Base-by-base conservation (phyloP, 768 basidiomycete species). In the Lentinula lateritia region DNA sequence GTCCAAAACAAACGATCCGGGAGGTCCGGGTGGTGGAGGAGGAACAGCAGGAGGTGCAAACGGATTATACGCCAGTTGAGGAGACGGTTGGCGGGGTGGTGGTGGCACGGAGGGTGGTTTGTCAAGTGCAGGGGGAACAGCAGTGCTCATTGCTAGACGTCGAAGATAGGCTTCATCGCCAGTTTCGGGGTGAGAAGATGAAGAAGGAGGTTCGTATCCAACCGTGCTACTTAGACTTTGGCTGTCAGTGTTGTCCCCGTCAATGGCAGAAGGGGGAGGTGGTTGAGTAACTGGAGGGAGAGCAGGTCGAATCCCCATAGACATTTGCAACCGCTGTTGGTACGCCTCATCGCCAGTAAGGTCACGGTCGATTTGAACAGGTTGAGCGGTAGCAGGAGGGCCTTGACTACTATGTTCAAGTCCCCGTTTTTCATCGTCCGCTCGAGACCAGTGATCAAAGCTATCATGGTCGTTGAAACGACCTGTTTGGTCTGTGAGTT, bases 261-360 rank as follows among this genome's bases (percentile, higher is more conserved):
- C 62, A 18, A 64, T 67, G 7, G 61, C 58, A 15, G 68, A 61
- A 36, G 73, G 67, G 15, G 70, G 67, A 15, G 67, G 67, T 2
- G 71, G 67, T 12, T 35, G 50, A 18, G 34, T 15, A 13, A 52
- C 50, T 20, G 63, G 57, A 28, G 67, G 66, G 2, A 70, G 63
- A 59, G 65, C 58, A 12, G 65, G 61, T 35, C 64, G 66, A 15
- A 64, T 65, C 15, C 72, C 74, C n/a, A 69, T 62, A 8, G 86
- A 86, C 80, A 92, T 76, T n/a, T 87, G 88, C 10, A 90, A 75
- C 12, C 90, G 84, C 45, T 87, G 85, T 65, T 86, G 86, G 68
- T 85, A 92, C 1, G 87, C 90, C 68, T 91, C 92, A 52, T 93
- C 91, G n/a, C 90, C 90, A 2, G 85, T 84, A 65, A 87, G 74